phyloP scores from a whole-genome alignment of 2,329 filamentous ascomycete genomes.

The Colletotrichum caudatum region DNA sequence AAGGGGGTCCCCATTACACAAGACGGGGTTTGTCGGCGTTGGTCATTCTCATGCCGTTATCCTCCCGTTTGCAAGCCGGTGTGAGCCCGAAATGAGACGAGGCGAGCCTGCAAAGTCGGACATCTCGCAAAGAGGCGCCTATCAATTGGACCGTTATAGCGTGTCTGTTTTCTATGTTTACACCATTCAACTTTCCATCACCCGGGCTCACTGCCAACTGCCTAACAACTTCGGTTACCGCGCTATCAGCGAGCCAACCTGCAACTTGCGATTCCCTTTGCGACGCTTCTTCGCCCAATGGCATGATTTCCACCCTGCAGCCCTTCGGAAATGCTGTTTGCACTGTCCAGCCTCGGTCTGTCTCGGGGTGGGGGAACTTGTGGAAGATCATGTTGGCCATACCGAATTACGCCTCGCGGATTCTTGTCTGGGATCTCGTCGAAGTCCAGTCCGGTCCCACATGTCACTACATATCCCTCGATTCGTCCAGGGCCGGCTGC shows the following conservation, averaged over 20 bases:
- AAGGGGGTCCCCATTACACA: constrained; percentile 14
- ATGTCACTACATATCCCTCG: not conserved
- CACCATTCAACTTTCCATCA: constrained; percentile 8
- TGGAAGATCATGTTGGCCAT: not conserved
- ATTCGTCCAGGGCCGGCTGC: constrained; percentile 6
- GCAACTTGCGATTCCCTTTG: not conserved
- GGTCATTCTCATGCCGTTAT: constrained; percentile 33
- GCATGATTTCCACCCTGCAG: not conserved
- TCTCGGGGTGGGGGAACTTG: not conserved
- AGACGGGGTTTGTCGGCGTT: constrained; percentile 8
- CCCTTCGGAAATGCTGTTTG: not conserved
- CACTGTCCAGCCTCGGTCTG: not conserved
- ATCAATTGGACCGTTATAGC: constrained; percentile 31
- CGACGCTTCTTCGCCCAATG: not conserved
- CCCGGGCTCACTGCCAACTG: not conserved
- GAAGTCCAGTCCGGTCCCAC: not conserved
- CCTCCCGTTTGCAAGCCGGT: constrained; percentile 28
- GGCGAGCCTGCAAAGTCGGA: constrained; percentile 14
- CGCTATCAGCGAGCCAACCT: not conserved
- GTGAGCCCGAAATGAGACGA: constrained; percentile 8
- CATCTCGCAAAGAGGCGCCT: constrained; percentile 22
- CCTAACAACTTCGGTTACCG: not conserved
- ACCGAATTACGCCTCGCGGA: not conserved
- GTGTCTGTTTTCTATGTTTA: constrained; percentile 28
- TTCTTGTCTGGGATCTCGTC: not conserved